Evolutionary conservation across 73 alveolate species (phyloP), one percentile per base, ranked within the genome.

Genomic region (Durusdinium trenchii): DNA sequence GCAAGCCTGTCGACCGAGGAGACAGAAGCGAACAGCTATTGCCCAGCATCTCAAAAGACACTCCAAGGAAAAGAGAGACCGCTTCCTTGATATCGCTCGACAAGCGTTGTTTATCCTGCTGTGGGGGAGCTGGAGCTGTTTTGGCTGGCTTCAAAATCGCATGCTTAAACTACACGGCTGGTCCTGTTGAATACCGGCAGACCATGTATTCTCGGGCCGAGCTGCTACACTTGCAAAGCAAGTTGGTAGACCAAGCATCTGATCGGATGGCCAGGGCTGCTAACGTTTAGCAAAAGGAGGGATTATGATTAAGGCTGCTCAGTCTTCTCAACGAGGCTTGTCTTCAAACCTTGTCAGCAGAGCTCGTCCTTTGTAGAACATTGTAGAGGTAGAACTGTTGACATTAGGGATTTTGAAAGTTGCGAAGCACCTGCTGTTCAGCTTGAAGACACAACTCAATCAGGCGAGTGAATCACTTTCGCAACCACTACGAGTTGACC

Each of bases 121-220:
- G 99, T 52, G 86, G 99, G 23, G 95, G 95, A 30, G 96, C 99
- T 20, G 78, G 81, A 16, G 96, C 85, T 46, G 99, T 99, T 50
- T 69, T 96, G 69, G 98, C 99, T n/a, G 99, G 99, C 82, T 99
- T 89, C 89, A 99, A 99, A 84, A 85, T 99, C 43, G 99, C 99
- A 30, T 99, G 99, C 69, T 94, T 99, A 26, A 96, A 98, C 30
- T 99, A 99, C 94, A 99, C 94, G 12, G 99, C 99, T 12, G 91
- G 99, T 42, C 99, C 99, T 40, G 99, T 99, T 48, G 98, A 84
- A 48, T 99, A 97, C 94, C 99, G 99, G 52, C 93, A 99, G 57
- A 36, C 64, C 54, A 35, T 48, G 69, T 89, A 89, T 64, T 64
- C 96, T 43, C 96, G 96, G 18, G 96, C 96, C 7, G 96, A 89